Base-by-base conservation (phyloP, 208 protist species). In the Trypanosoma melophagium region DNA sequence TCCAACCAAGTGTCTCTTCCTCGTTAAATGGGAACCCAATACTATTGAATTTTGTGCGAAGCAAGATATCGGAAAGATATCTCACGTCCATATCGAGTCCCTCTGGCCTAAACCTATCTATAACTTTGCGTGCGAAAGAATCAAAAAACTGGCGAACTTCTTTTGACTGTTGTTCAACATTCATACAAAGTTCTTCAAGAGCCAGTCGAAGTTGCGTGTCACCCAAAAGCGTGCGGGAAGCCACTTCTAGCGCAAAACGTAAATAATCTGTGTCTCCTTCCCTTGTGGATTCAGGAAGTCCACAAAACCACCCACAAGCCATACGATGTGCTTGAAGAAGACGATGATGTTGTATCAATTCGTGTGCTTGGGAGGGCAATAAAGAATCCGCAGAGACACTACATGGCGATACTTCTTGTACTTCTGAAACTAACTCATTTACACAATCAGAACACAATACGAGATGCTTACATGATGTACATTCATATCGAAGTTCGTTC, bases 221-320 rank as follows among this genome's bases (percentile, higher is more conserved):
- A 10, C 79, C 83, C 1, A 83, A 60, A 44, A 76, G 58, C 51
- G 77, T 74, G 5, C 79, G 70, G 8, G 90, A 77, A 17, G 76
- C 81, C 62, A 91, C 92, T 56, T 83, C 58, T 0, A 95, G 69
- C 9, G 74, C 81, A 64, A 95, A 95, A 12, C 90, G 90, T 14
- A 95, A 45, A 55, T 87, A 89, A 61, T 95, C 90, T 0, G 90
- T 95, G 54, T 95, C 90, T 49, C 83, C 76, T 5, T 79, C 85
- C 1, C 81, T 80, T 1, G 89, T 77, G 9, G 77, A 69, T 16
- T 61, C 71, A 10, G 90, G 90, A 22, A 95, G 74, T 7, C 74
- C 69, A 52, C 72, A 85, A 68, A 89, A 92, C 85, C 86, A 93
- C 19, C 55, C 60, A 55, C 90, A 95, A 2, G 74, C 77, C n/a